These are phyloP conservation scores for Epithemia pelagica DNA, from an alignment of 108 stramenopile genomes.

Conservation along the genomic window DNA sequence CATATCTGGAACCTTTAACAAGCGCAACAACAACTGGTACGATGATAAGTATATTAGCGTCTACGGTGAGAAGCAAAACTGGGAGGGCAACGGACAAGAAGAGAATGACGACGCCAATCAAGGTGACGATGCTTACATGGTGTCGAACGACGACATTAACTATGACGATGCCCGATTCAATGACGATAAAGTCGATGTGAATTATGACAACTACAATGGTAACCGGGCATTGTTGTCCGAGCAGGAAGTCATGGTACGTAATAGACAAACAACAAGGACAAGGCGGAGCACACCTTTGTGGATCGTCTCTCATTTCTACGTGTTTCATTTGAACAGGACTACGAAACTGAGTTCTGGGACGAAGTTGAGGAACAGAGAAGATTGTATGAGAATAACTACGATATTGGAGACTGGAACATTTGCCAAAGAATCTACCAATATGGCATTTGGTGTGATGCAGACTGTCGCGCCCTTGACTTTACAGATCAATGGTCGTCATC, in stretches of 20 bases:
- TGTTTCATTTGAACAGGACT: conserved; percentile 14
- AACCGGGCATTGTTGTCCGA: conserved; percentile 14
- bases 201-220: conserved; percentile 9
- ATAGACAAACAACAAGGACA: background rate
- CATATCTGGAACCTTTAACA: conserved; percentile 69
- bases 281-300: background rate
- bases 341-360: conserved; percentile 38
- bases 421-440: conserved; percentile 75
- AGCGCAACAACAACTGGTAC: conserved; percentile 62
- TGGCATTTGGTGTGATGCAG: conserved; percentile 78
- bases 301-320: background rate
- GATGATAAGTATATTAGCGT: conserved; percentile 75
- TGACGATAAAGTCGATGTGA: conserved; percentile 32
- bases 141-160: conserved; percentile 31
- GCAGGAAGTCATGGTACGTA: conserved; percentile 6
- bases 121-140: conserved; percentile 23
- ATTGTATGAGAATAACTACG: conserved; percentile 45
- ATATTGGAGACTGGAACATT: conserved; percentile 71
- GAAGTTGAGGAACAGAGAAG: conserved; percentile 9
- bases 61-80: conserved; percentile 37
- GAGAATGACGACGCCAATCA: conserved; percentile 19
- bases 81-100: conserved; percentile 22
- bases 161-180: conserved; percentile 41
- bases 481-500: conserved; percentile 74
- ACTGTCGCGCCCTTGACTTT: conserved; percentile 65